A percentile compares a stretch with the other conserved stretches of the same genome.
phyloP scores from a whole-genome alignment of 805 yeast species.

The Lachancea dasiensis region DNA sequence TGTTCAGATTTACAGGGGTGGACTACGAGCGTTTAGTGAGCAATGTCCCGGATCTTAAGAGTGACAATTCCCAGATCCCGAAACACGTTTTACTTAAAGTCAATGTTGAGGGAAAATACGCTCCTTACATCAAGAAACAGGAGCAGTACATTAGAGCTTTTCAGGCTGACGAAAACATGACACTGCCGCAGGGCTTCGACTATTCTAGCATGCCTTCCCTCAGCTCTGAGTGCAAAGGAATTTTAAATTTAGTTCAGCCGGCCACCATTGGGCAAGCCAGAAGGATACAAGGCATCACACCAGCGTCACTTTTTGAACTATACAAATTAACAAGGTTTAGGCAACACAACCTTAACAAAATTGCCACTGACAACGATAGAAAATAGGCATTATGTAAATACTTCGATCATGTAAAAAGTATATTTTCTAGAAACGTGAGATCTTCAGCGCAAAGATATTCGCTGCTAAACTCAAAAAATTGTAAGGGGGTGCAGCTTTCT shows the following conservation, averaged over 20 bases:
- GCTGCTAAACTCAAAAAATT: constrained; percentile 24
- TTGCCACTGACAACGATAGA: constrained; percentile 5
- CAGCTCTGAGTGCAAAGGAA: constrained; percentile 67
- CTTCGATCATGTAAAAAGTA: constrained; percentile 11
- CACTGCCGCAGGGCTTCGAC: constrained; percentile 62
- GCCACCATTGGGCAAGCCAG: constrained; percentile 92
- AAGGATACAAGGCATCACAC: constrained; percentile 90
- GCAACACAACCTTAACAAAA: constrained; percentile 17
- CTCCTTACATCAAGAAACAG: constrained; percentile 73
- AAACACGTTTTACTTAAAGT: constrained; percentile 51
- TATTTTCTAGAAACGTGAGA: constrained; percentile 21
- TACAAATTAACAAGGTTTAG: constrained; percentile 43
- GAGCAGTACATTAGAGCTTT: constrained; percentile 66
- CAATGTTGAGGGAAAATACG: constrained; percentile 75
- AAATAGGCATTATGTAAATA: constrained; percentile 6
- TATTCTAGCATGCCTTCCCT: constrained; percentile 55
- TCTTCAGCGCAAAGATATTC: constrained; percentile 25
- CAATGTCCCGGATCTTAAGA: constrained; percentile 35
- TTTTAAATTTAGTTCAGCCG: constrained; percentile 73
- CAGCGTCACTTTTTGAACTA: constrained; percentile 82
- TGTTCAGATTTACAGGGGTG: constrained; percentile 51
- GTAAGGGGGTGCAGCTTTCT: constrained; percentile 15
- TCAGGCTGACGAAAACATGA: constrained; percentile 71
- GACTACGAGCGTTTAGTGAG: constrained; percentile 24
- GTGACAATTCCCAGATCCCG: constrained; percentile 30